Conservation (phyloP, 495 filamentous ascomycete species). For the Hyphodiscus hymeniophilus region DNA sequence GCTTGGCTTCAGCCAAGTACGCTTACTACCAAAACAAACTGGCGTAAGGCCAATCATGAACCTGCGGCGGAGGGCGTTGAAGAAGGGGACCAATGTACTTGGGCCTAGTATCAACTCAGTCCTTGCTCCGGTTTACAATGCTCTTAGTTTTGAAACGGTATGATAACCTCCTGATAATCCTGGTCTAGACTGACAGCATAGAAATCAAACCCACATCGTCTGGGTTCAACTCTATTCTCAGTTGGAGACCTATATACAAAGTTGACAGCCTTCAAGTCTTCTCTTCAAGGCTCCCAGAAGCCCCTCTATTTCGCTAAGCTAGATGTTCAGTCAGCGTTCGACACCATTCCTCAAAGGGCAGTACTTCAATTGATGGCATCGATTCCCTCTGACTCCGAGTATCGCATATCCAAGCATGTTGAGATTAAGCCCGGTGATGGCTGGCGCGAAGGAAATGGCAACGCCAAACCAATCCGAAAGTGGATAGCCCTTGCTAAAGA, state of each 20-base stretch:
- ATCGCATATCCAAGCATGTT: slow-evolving; percentile 65
- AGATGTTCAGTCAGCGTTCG: slow-evolving; percentile 88
- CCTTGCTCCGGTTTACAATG: slow-evolving; percentile 64
- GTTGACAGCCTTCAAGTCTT: slow-evolving; percentile 58
- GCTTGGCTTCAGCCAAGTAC: slow-evolving; percentile 72
- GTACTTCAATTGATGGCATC: slow-evolving; percentile 56
- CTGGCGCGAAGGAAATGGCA: slow-evolving; percentile 10
- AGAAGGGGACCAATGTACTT: slow-evolving; percentile 45
- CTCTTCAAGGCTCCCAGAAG: slow-evolving; percentile 10
- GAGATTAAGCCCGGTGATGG: slow-evolving; percentile 51
- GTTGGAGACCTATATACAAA: slow-evolving; percentile 74
- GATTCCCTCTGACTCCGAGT: slow-evolving; percentile 56
- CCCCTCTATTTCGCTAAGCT: slow-evolving; percentile 79
- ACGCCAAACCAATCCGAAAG: slow-evolving; percentile 45
- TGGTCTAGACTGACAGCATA: slow-evolving; percentile 21
- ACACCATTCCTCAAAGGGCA: slow-evolving; percentile 79
- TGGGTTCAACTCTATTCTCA: slow-evolving; percentile 75
- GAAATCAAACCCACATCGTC: slow-evolving; percentile 42
- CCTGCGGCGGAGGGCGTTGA: slow-evolving; percentile 53
- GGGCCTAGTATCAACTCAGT: slow-evolving; percentile 74
- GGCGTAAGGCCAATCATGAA: slow-evolving; percentile 79
- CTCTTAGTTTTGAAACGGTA: slow-evolving; percentile 73
- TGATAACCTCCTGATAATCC: background rate
- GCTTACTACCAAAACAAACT: slow-evolving; percentile 65
- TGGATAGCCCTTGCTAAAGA: slow-evolving; percentile 55